phyloP scores from a whole-genome alignment of 495 filamentous ascomycete species.

The Penicillium fimorum region DNA sequence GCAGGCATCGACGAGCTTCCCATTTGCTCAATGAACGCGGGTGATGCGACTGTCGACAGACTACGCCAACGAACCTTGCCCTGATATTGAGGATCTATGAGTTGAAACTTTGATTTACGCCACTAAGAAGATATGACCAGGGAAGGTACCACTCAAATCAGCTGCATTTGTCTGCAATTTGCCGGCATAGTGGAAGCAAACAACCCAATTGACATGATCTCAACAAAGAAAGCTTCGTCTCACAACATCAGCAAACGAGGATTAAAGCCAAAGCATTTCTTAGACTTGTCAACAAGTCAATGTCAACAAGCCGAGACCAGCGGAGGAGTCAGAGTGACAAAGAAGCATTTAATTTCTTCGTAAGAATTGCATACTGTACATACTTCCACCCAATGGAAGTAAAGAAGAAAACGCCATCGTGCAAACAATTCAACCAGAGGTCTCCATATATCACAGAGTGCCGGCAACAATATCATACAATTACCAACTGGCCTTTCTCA shows the following conservation, averaged over 20 bases:
- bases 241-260: constrained; percentile 1
- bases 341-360: not conserved
- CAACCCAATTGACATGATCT: not conserved
- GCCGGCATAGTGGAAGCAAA: not conserved
- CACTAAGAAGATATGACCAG: not conserved
- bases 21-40: not conserved
- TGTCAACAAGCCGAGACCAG: not conserved
- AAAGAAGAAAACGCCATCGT: constrained; percentile 35
- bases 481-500: constrained; percentile 94
- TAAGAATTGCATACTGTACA: constrained; percentile 37
- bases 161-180: not conserved
- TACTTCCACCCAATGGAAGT: constrained; percentile 22
- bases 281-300: not conserved
- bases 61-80: not conserved
- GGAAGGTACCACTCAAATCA: not conserved
- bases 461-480: constrained; percentile 1
- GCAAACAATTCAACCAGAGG: constrained; percentile 24
- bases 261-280: not conserved
- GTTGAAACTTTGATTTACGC: not conserved
- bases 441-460: constrained; percentile 15
- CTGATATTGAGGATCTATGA: not conserved
- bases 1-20: not conserved
- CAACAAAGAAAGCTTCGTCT: not conserved
- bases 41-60: not conserved
- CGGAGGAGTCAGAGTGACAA: not conserved